Evolutionary conservation across 306 rosid species (phyloP), one percentile per base, ranked within the genome.

Genomic region (Citrullus amarus): DNA sequence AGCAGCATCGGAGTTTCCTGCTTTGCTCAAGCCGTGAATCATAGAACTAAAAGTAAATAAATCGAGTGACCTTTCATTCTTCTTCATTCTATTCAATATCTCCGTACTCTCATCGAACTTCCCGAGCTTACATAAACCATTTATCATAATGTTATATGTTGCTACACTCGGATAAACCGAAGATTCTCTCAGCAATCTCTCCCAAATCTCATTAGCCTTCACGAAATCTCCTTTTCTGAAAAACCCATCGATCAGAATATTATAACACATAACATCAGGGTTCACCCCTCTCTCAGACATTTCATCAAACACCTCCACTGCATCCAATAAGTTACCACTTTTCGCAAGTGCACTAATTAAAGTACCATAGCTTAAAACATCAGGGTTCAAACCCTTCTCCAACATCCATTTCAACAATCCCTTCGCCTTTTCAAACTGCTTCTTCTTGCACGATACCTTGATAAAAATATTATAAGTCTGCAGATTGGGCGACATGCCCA

Each of bases 61-160:
- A 79, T 92, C 96, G 55, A 62, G 77, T 54, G 53, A 81, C 79
- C 93, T 78, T 2, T 85, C 83, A 51, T 86, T 95, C 82, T 28
- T 83, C 90, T 88, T 92, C 99, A 95, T 88, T 88, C 97, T 85
- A 51, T 88, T 81, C 97, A 96, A 95, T 58, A 96, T 86, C 76
- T 88, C 92, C 75, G 88, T 87, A 85, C 93, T 55, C 85, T 91
- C 91, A 79, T 77, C 22, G 58, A 92, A 88, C 91, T 75, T 92
- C 61, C 98, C 89, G 74, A 91, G 90, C 82, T 78, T 90, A 62
- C 96, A 92, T 67, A 96, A 63, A 68, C 99, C 99, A 70, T 87
- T 88, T 69, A 96, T 90, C 99, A 91, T 91, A 36, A 96, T 88
- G 85, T 91, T 96, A 66, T 91, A 92, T 50, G 92, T 88, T 18